Evolutionary conservation across 2,329 filamentous ascomycete species (phyloP).

Genomic region (Fusarium illudens): DNA sequence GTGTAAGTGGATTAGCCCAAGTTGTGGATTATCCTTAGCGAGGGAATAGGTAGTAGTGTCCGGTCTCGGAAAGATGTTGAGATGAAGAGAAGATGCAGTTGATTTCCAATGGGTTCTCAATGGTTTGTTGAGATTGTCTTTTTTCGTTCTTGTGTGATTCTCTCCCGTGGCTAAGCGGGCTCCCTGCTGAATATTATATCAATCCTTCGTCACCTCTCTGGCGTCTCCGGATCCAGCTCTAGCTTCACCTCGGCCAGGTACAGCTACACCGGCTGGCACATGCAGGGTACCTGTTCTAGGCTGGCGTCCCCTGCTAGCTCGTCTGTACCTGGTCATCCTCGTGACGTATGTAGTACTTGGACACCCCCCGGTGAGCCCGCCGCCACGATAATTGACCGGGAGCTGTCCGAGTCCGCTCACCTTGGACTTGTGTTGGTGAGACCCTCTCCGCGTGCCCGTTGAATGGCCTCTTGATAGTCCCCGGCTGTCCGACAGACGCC

Average conservation of each 20-base stretch:
- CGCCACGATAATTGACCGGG: conserved; percentile 42
- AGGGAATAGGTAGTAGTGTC: background rate
- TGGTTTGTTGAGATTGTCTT: background rate
- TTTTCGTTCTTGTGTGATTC: background rate
- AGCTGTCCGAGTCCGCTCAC: conserved; percentile 15
- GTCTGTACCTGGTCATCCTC: conserved; percentile 6
- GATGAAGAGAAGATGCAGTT: background rate
- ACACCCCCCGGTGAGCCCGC: conserved; percentile 20
- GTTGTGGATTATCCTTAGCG: background rate
- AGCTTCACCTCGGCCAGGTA: conserved; percentile 7
- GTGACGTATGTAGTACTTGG: background rate
- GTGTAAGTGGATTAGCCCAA: conserved; percentile 4
- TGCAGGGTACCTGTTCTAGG: background rate
- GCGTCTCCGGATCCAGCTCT: background rate
- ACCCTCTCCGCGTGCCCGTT: conserved; percentile 31
- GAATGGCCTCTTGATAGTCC: background rate
- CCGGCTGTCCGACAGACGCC: conserved; percentile 27
- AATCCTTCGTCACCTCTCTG: conserved; percentile 19
- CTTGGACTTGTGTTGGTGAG: conserved; percentile 1
- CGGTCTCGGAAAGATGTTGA: background rate
- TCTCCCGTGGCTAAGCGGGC: conserved; percentile 14
- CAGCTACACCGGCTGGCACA: background rate
- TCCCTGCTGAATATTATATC: conserved; percentile 13
- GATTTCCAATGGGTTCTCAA: background rate
- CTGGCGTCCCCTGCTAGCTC: background rate